Base-by-base conservation (phyloP, 164 flowering plant genomes). In the Stephania yunnanensis region DNA sequence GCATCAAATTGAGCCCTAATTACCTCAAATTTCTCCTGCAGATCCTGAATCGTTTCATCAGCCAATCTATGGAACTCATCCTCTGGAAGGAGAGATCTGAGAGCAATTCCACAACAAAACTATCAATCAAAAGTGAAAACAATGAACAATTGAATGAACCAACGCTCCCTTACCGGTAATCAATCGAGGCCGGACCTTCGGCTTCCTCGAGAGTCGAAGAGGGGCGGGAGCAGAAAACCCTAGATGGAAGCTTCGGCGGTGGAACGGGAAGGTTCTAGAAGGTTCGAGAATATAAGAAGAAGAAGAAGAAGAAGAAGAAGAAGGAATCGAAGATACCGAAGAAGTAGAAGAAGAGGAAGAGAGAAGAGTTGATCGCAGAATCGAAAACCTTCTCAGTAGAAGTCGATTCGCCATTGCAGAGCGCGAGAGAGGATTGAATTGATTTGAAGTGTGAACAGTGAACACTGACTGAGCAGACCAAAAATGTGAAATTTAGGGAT, bases 21-120 rank as follows among this genome's bases (percentile, higher is more conserved):
- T 78, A 92, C 99, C 97, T 95, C 99, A 15, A 95, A 67, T 82
- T 87, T 95, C 86, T 93, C 97, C 70, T 84, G 91, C 73, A 95
- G 84, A 61, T 88, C 85, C 71, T 88, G 84, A 63, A 95, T 87
- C 6, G 97, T 92, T 63, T 89, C 84, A 85, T 95, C 90, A 29
- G 97, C 94, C 70, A 89, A 78, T 73, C 66, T 80, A 73, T 95
- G 95, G 77, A 84, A 95, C 42, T 93, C 94, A 74, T 87, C 94
- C 86, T 95, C 97, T 87, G 82, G 85, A 76, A 95, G 76, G 48
- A 90, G 50, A 75, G 95, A 88, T 74, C 97, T 93, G 87, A 67
- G 73, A 36, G 42, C 42, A 36, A 42, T 29, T 70, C 67, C 29
- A 73, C 42, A 68, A 13, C 46, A 8, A 64, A 64, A 10, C 44